These are phyloP conservation scores for Corallochytrium limacisporum DNA, from an alignment of 78 protist genomes.

Conservation along the genomic window DNA sequence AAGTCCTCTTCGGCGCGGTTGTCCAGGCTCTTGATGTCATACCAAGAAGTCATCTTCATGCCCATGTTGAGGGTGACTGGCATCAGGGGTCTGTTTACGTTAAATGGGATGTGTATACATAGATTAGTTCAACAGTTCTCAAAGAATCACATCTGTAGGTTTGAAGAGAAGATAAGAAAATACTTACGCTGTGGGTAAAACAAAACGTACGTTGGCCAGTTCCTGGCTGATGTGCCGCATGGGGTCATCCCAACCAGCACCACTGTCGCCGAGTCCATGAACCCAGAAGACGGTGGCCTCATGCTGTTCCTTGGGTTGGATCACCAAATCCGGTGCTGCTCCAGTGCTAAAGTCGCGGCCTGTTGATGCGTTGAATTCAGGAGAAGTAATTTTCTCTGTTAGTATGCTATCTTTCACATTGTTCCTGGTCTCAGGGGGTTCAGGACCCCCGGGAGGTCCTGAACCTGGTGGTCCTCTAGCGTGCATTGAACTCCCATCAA, in stretches of 20 bases:
- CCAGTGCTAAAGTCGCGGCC: no score
- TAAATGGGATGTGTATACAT: not conserved
- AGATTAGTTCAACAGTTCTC: not conserved
- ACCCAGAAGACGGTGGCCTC: conserved; percentile 22
- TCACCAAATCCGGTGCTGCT: no score
- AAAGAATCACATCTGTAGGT: not conserved
- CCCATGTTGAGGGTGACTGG: conserved; percentile 30
- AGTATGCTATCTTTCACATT: no score
- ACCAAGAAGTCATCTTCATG: conserved; percentile 36
- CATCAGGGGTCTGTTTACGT: not conserved
- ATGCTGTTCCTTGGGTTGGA: not conserved
- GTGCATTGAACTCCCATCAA: no score
- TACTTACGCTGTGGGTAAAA: conserved; percentile 19
- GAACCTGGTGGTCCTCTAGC: no score
- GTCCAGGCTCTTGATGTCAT: conserved; percentile 12
- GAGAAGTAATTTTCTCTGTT: no score
- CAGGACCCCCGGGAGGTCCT: no score
- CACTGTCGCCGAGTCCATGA: conserved; percentile 34
- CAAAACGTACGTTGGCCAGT: conserved; percentile 3
- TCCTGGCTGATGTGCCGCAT: not conserved
- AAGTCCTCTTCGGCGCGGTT: not conserved
- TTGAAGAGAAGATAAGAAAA: not conserved
- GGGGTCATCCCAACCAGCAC: conserved; percentile 14
- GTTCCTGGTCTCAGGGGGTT: no score
- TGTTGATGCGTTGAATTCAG: no score